Conservation (phyloP, 208 protist species). For the Trypanosoma platydactyli region DNA sequence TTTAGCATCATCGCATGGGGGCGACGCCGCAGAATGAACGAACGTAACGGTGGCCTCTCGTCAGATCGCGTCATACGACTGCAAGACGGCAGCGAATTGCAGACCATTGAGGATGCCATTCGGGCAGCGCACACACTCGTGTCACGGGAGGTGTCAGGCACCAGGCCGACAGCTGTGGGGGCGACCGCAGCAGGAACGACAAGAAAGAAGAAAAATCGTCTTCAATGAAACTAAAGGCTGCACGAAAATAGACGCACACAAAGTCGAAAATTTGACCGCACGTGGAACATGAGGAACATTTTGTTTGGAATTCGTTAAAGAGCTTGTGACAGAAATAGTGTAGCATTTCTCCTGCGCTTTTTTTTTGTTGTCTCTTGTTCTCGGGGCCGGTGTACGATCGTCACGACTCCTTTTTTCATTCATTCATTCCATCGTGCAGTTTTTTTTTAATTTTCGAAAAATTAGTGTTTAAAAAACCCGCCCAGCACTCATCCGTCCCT, state of each 20-base stretch:
- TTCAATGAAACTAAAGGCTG: slow-evolving; percentile 42
- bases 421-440: neutral
- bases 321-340: no score
- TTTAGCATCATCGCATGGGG: slow-evolving; percentile 94
- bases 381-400: neutral
- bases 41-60: slow-evolving; percentile 72
- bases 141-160: slow-evolving; percentile 14
- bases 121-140: slow-evolving; percentile 64
- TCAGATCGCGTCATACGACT: slow-evolving; percentile 20
- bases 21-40: slow-evolving; percentile 62
- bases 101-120: slow-evolving; percentile 72
- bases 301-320: no score
- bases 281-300: neutral
- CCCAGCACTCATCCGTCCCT: no score
- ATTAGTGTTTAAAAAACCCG: no score
- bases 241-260: neutral
- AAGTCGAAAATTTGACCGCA: no score
- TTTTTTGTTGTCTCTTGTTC: slow-evolving; percentile 17
- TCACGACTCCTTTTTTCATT: neutral
- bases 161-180: neutral
- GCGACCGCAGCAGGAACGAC: slow-evolving; percentile 18
- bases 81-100: slow-evolving; percentile 27
- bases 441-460: neutral
- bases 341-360: no score
- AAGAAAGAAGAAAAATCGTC: slow-evolving; percentile 82